Conservation (phyloP, 1,284 basidiomycete species). For the Agaricales sp. region DNA sequence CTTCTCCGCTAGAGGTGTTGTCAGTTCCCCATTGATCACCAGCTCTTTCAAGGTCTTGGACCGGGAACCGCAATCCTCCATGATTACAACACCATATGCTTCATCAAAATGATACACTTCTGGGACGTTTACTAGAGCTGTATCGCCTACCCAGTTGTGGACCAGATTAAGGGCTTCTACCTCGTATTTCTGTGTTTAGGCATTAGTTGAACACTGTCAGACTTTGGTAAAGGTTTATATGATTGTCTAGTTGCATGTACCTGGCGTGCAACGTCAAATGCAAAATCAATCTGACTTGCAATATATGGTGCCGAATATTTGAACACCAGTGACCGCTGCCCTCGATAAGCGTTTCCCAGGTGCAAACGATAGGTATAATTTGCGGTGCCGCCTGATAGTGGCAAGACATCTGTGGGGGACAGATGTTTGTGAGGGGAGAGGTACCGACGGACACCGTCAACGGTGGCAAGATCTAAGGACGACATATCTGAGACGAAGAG, state of each 20-base stretch:
- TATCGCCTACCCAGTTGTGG: background rate
- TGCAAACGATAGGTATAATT: background rate
- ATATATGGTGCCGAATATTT: slow-evolving; percentile 1
- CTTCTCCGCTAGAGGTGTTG: slow-evolving; percentile 21
- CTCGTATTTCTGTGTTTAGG: background rate
- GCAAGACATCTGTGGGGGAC: background rate
- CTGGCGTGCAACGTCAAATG: background rate
- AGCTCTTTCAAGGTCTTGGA: slow-evolving; percentile 13
- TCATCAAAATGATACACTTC: background rate
- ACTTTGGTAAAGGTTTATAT: too few species aligned
- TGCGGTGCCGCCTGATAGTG: background rate
- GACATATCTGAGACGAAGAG: too few species aligned
- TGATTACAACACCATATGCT: background rate
- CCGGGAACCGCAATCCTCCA: slow-evolving; percentile 1
- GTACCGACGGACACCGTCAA: background rate
- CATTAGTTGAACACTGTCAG: slow-evolving; percentile 11
- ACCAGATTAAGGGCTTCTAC: background rate
- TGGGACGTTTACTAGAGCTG: background rate
- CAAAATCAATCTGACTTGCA: background rate
- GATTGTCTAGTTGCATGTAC: background rate
- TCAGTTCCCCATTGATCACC: slow-evolving; percentile 27
- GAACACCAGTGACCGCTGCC: background rate
- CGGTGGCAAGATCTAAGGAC: background rate
- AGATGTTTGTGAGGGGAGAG: background rate
- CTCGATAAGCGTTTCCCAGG: background rate